Evolutionary conservation across 768 basidiomycete genomes (phyloP).

Genomic region (Psilocybe tampanensis): DNA sequence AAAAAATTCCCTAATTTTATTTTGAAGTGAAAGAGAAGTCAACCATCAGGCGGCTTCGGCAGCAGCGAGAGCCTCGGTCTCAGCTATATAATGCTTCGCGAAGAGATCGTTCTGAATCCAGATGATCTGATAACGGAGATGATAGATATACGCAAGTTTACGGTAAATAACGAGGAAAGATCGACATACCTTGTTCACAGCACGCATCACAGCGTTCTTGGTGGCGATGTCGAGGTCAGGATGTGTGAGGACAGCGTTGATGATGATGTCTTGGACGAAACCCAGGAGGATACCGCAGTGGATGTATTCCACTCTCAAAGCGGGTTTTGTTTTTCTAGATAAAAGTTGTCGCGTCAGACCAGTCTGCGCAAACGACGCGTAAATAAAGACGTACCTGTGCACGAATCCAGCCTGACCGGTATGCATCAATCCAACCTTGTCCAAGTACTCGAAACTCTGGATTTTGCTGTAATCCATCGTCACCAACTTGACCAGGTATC

Average conservation of each 20-base stretch:
- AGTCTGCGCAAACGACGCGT: neutral
- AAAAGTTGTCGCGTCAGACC: neutral
- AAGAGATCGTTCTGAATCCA: conserved; percentile 56
- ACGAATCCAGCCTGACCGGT: conserved; percentile 46
- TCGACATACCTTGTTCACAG: conserved; percentile 44
- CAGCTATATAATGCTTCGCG: conserved; percentile 43
- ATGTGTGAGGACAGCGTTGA: conserved; percentile 42
- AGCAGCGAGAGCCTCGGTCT: conserved; percentile 11
- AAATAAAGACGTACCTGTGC: conserved; percentile 32
- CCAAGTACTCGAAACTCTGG: conserved; percentile 46
- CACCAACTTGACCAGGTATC: conserved; percentile 38
- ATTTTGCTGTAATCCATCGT: conserved; percentile 46
- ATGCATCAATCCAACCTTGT: conserved; percentile 54
- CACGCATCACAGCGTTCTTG: conserved; percentile 43
- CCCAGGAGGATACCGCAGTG: conserved; percentile 44
- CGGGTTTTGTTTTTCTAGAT: conserved; percentile 27
- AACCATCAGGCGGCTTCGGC: neutral
- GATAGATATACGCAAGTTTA: neutral
- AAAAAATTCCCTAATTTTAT: too few relatives aligned
- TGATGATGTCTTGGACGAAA: conserved; percentile 47
- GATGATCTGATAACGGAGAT: conserved; percentile 32
- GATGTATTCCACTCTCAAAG: conserved; percentile 39
- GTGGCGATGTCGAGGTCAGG: conserved; percentile 37
- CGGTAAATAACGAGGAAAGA: neutral
- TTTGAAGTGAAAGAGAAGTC: too few relatives aligned